Evolutionary conservation across 768 basidiomycete genomes (phyloP).

Genomic region (Chalciporus piperatus): DNA sequence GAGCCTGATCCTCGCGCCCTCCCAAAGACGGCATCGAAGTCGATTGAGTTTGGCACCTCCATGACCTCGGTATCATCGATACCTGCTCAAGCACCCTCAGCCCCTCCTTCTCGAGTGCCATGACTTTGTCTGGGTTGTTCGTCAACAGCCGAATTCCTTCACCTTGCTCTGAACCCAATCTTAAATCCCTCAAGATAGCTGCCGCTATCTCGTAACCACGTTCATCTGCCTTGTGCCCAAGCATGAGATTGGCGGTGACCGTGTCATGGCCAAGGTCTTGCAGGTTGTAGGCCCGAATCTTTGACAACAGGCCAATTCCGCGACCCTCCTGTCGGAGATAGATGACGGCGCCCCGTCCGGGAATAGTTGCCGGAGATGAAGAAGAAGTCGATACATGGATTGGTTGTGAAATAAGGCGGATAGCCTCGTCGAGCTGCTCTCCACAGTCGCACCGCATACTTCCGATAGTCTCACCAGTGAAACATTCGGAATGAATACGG

Average conservation of each 20-base stretch:
- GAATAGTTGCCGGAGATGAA: constrained; percentile 43
- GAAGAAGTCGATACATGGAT: constrained; percentile 44
- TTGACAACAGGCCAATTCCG: constrained; percentile 93
- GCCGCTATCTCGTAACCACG: constrained; percentile 89
- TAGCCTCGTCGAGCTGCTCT: constrained; percentile 97
- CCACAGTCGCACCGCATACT: constrained; percentile 99
- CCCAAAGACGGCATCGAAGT: not conserved
- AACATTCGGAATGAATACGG: constrained; percentile 97
- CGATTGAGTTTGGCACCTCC: constrained; percentile 42
- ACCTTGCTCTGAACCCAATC: constrained; percentile 55
- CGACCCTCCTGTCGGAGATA: constrained; percentile 98
- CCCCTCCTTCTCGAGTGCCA: constrained; percentile 81
- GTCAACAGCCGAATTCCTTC: constrained; percentile 80
- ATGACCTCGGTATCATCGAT: constrained; percentile 91
- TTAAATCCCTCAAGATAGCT: constrained; percentile 86
- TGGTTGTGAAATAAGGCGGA: constrained; percentile 79
- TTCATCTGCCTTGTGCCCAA: constrained; percentile 93
- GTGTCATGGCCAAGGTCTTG: constrained; percentile 98
- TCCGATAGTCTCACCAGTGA: constrained; percentile 96
- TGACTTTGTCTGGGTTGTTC: constrained; percentile 97
- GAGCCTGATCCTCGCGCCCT: constrained; percentile 34
- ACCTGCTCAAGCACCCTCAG: constrained; percentile 79
- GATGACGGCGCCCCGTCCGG: constrained; percentile 88
- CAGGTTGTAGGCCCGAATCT: constrained; percentile 95
- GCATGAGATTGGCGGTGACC: constrained; percentile 94